Evolutionary conservation across 2,329 filamentous ascomycete genomes (phyloP), one percentile per base, ranked within the genome.

Genomic region (Rugonectria rugulosa): DNA sequence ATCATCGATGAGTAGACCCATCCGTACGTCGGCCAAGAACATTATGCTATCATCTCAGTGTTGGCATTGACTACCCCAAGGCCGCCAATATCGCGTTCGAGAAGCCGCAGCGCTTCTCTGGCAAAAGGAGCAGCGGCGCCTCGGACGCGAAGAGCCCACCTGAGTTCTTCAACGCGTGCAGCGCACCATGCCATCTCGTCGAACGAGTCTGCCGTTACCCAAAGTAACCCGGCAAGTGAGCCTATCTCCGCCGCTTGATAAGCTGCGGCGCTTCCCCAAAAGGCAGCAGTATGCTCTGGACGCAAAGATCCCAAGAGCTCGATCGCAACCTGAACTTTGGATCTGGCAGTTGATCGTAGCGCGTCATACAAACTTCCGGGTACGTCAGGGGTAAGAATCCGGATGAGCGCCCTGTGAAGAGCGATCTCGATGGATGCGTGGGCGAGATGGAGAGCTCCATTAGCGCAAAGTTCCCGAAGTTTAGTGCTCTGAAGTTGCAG

Each of bases 371-470:
- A 61, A 7, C 67, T 61, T 1, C 53, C 61, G 0, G 72, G 68
- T 1, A 70, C 70, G 8, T 68, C 64, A 2, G 70, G 66, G 1
- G 72, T 70, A 15, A 79, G 70, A 8, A 76, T 76, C 10, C 80
- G 73, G 2, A 83, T 72, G 47, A 83, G 77, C 5, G 76, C 76
- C 3, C 80, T 77, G 62, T 82, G 79, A 3, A 83, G 73, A 36
- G 79, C 76, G 47, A 82, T 79, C 52, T 82, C 80, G 0, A 80
- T 78, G 0, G 79, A 78, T 42, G 79, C 77, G 57, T 82, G 82
- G 1, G 80, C 78, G 3, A 83, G 72, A 45, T 82, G 78, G 8
- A 83, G 68, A 34, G 78, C 80, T 2, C 79, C 70, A 6, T 72
- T 72, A n/a, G 70, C 70, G 34, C 73, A 77, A 14, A 79, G 66